These are phyloP conservation scores for Lactarius quietus DNA, from an alignment of 768 basidiomycete genomes.

Conservation along the genomic window DNA sequence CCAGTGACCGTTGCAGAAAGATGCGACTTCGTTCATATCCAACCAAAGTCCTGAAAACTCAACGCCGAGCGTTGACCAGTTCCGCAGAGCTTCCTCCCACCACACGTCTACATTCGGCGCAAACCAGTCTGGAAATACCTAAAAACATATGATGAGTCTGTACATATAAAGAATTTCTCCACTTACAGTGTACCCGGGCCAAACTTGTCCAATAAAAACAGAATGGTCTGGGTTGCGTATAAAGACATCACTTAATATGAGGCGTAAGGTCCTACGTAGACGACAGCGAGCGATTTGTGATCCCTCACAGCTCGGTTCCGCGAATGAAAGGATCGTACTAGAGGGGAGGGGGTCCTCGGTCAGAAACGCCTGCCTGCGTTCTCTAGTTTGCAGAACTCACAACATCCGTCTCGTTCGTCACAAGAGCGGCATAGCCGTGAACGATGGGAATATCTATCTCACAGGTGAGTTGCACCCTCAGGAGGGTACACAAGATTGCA, in stretches of 20 bases:
- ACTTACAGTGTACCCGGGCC: conserved; percentile 69
- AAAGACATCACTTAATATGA: conserved; percentile 51
- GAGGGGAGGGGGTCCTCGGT: not conserved
- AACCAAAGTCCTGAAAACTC: conserved; percentile 66
- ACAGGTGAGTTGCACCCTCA: not conserved
- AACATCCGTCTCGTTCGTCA: conserved; percentile 56
- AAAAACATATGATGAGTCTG: not conserved
- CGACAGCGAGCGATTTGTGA: not conserved
- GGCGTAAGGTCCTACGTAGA: conserved; percentile 1
- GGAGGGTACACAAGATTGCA: conserved; percentile 4
- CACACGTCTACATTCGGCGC: conserved; percentile 47
- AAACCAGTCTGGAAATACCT: conserved; percentile 65
- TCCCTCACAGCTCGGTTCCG: conserved; percentile 53
- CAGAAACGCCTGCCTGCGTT: not conserved
- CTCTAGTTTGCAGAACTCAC: conserved; percentile 38
- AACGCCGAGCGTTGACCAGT: conserved; percentile 52
- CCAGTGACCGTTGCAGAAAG: conserved; percentile 55
- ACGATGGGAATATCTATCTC: conserved; percentile 62
- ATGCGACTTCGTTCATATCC: conserved; percentile 66
- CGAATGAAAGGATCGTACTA: conserved; percentile 66
- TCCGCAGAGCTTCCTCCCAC: conserved; percentile 59
- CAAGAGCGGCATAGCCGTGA: conserved; percentile 57
- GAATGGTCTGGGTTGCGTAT: conserved; percentile 73
- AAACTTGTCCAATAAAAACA: conserved; percentile 70
- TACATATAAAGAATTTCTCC: not conserved